A percentile compares a stretch with the other conserved stretches of the same genome.
phyloP scores from a whole-genome alignment of 176 grass and related monocot species.

The Lolium multiflorum region DNA sequence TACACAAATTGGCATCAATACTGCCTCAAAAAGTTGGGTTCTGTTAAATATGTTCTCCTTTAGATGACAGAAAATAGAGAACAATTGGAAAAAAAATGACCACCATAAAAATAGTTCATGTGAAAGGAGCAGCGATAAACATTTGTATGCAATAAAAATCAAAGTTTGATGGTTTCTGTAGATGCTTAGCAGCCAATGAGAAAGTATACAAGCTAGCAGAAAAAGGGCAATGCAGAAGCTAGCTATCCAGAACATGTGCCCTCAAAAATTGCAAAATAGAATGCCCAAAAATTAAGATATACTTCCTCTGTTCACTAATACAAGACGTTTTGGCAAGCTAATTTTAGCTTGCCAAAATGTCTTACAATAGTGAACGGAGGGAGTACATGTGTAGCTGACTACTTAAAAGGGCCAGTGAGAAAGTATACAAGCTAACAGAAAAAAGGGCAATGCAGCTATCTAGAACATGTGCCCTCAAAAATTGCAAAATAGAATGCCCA shows the following conservation, averaged over 20 bases:
- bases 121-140: conserved; percentile 2
- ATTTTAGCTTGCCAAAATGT: too few species aligned
- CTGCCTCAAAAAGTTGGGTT: conserved; percentile 1
- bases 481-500: neutral
- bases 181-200: conserved; percentile 12
- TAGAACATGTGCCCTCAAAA: neutral
- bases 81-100: neutral
- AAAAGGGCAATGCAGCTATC: neutral
- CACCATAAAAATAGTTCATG: neutral
- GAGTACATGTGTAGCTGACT: conserved; percentile 3
- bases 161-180: conserved; percentile 25
- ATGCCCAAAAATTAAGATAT: neutral
- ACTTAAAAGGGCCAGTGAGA: neutral
- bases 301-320: too few species aligned
- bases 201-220: conserved; percentile 8
- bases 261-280: neutral
- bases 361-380: too few species aligned
- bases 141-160: conserved; percentile 5
- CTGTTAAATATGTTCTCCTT: conserved; percentile 21
- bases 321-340: too few species aligned
- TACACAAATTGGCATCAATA: conserved; percentile 4
- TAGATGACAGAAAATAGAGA: neutral
- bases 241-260: neutral
- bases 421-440: conserved; percentile 4
- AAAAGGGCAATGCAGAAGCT: conserved; percentile 19